Conservation (phyloP, 129 eudicot species). For the Lactuca sativa region DNA sequence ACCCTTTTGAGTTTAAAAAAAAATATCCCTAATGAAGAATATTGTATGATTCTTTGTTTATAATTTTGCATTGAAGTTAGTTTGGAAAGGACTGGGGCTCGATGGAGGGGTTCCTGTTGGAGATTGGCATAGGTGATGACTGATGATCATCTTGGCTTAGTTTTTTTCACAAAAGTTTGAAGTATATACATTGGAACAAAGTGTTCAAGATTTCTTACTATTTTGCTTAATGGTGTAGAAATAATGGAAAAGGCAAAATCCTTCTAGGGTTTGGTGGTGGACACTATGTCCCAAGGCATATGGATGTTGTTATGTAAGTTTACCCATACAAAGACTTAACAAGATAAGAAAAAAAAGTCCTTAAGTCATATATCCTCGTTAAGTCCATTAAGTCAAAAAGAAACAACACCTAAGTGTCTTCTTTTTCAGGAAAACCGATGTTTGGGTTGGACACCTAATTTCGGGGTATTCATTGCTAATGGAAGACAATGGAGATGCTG, state of each 20-base stretch:
- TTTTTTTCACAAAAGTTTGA: not conserved
- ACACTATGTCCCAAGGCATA: slow-evolving; percentile 95
- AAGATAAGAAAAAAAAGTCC: not conserved
- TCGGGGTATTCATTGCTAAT: slow-evolving; percentile 67
- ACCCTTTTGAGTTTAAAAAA: too few relatives aligned
- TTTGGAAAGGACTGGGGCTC: slow-evolving; percentile 97
- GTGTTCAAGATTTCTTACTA: slow-evolving; percentile 11
- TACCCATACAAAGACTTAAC: too few relatives aligned
- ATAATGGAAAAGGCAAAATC: slow-evolving; percentile 59
- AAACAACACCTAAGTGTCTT: not conserved
- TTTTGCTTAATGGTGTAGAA: slow-evolving; percentile 42
- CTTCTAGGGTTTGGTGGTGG: slow-evolving; percentile 97
- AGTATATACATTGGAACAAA: not conserved
- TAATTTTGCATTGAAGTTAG: slow-evolving; percentile 52
- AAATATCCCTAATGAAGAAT: slow-evolving; percentile 1
- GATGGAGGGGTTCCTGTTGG: slow-evolving; percentile 78
- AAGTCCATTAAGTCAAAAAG: too few relatives aligned
- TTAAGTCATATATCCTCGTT: not conserved
- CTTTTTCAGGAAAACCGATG: slow-evolving; percentile 53
- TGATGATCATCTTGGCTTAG: slow-evolving; percentile 23
- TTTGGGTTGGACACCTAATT: slow-evolving; percentile 77
- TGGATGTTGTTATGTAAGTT: slow-evolving; percentile 84
- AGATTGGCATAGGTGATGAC: slow-evolving; percentile 73
- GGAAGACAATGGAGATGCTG: slow-evolving; percentile 53
- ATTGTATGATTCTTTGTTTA: not conserved